Evolutionary conservation across 371 early-diverging fungal genomes (phyloP).

Genomic region (Apophysomyces trapeziformis): DNA sequence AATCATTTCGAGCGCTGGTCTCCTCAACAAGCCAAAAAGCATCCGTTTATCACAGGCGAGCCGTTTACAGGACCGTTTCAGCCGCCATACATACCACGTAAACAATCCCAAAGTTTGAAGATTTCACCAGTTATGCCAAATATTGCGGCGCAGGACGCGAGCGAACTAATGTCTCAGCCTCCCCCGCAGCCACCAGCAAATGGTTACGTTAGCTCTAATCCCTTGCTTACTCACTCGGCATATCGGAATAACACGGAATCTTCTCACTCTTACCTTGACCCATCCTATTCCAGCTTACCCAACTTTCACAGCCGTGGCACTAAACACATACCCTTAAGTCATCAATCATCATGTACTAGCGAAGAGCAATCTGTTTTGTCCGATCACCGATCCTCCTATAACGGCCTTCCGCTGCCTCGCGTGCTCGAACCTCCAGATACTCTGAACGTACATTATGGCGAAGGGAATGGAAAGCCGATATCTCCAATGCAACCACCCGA

Average conservation of each 20-base stretch:
- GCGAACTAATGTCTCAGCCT: background rate
- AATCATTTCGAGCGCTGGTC: constrained; percentile 96
- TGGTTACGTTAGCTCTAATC: constrained; percentile 12
- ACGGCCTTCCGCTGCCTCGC: constrained; percentile 31
- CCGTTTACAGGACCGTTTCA: constrained; percentile 56
- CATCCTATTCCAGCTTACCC: constrained; percentile 42
- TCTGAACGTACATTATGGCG: constrained; percentile 13
- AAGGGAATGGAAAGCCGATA: background rate
- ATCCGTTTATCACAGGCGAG: constrained; percentile 96
- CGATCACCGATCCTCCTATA: constrained; percentile 15
- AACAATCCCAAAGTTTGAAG: constrained; percentile 22
- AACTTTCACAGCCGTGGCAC: constrained; percentile 27
- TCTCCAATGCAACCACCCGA: background rate
- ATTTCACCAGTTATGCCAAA: constrained; percentile 18
- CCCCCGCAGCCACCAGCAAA: constrained; percentile 6
- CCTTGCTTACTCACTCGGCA: background rate
- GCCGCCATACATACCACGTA: constrained; percentile 45
- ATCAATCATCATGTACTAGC: background rate
- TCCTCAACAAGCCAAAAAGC: constrained; percentile 92
- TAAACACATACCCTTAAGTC: background rate
- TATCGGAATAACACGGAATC: background rate
- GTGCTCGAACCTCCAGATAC: constrained; percentile 37
- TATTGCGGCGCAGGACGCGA: background rate
- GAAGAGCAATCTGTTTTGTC: background rate
- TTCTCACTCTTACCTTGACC: constrained; percentile 23